Conservation (phyloP, 495 filamentous ascomycete genomes). For the Pseudomonodictys pantanalensis region DNA sequence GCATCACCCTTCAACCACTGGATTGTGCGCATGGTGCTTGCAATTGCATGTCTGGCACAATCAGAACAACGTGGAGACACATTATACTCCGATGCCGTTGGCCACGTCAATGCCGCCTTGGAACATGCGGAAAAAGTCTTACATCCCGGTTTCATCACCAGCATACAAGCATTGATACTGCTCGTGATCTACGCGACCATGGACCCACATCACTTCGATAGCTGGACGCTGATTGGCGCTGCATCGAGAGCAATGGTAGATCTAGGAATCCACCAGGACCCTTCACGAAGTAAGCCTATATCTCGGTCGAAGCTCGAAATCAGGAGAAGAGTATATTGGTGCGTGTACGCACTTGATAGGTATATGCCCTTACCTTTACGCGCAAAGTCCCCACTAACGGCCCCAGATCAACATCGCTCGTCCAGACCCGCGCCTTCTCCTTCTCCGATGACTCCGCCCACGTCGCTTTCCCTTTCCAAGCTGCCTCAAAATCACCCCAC, state of each 20-base stretch:
- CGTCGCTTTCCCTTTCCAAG: conserved; percentile 56
- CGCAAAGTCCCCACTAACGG: conserved; percentile 17
- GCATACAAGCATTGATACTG: conserved; percentile 80
- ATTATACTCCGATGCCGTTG: conserved; percentile 60
- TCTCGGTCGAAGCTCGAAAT: conserved; percentile 66
- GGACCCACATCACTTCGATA: conserved; percentile 83
- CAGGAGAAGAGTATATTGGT: conserved; percentile 77
- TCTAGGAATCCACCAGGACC: conserved; percentile 85
- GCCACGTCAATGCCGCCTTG: conserved; percentile 67
- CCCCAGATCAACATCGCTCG: conserved; percentile 71
- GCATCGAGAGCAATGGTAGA: conserved; percentile 81
- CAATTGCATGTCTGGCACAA: conserved; percentile 68
- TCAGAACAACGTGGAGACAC: conserved; percentile 66
- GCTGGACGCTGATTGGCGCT: conserved; percentile 86
- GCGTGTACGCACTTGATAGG: conserved; percentile 84
- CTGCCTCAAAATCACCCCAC: conserved; percentile 33
- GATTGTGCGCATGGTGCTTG: conserved; percentile 84
- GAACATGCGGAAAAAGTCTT: conserved; percentile 75
- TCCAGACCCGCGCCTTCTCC: conserved; percentile 76
- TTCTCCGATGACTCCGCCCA: conserved; percentile 86
- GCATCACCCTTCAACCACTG: conserved; percentile 75
- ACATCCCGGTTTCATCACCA: conserved; percentile 72
- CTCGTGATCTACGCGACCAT: conserved; percentile 84
- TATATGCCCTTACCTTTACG: conserved; percentile 39
- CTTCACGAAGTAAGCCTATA: conserved; percentile 59